Conservation (phyloP, 345 rosid genomes). For the Populus deltoides region DNA sequence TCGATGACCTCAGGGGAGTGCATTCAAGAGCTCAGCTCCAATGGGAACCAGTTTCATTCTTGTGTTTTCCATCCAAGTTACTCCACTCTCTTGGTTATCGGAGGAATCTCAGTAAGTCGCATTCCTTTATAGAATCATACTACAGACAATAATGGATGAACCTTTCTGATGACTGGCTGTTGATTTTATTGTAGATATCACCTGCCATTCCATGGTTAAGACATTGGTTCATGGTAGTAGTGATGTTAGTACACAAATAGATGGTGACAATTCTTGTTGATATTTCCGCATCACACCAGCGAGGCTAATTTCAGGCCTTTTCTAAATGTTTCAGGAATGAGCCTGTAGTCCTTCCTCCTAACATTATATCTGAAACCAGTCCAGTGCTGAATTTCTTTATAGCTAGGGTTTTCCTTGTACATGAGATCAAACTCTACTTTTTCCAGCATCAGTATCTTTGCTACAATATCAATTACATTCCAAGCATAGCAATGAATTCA, state of each 20-base stretch:
- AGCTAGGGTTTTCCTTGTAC: too few relatives aligned
- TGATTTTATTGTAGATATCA: neutral
- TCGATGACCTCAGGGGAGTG: conserved; percentile 54
- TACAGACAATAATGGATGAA: neutral
- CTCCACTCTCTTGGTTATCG: conserved; percentile 50
- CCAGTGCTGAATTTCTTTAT: too few relatives aligned
- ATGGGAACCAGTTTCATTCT: conserved; percentile 54
- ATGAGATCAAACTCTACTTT: too few relatives aligned
- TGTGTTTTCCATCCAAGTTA: conserved; percentile 68
- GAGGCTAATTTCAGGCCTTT: too few relatives aligned
- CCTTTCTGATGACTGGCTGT: neutral
- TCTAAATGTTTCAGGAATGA: too few relatives aligned
- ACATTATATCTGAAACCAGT: too few relatives aligned
- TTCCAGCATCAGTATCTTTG: too few relatives aligned
- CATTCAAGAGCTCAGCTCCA: conserved; percentile 52
- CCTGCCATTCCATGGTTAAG: neutral
- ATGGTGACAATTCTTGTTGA: neutral
- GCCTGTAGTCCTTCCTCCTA: too few relatives aligned
- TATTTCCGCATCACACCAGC: too few relatives aligned
- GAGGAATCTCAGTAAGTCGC: conserved; percentile 47
- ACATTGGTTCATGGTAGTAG: neutral
- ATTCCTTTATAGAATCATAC: neutral
- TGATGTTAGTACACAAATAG: neutral
- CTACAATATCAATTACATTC: too few relatives aligned
- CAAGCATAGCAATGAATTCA: too few relatives aligned